Evolutionary conservation across 2,329 filamentous ascomycete genomes (phyloP), one percentile per base, ranked within the genome.

Genomic region (Sporothrix pseudoabietina): DNA sequence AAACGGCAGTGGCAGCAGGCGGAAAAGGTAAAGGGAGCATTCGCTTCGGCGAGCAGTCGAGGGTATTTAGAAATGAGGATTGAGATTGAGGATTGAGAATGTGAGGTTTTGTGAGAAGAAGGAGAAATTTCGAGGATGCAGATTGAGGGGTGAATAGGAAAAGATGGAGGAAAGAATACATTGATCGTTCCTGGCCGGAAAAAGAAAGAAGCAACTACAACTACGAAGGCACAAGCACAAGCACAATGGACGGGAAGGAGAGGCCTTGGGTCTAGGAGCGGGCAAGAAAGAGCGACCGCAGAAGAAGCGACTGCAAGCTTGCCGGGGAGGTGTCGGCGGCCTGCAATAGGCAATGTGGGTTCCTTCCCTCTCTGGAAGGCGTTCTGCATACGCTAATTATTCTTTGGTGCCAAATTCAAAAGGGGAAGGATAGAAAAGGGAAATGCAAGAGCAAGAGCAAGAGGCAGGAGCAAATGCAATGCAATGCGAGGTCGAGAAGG

Each of bases 331-430:
- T 4, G 35, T 4, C 69, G 39, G 35, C 9, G 52, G 39, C 61
- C 39, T 47, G 30, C 55, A 8, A 57, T 14, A 39, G 32, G 49
- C 16, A 41, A 47, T 71, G 69, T 54, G 69, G 69, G 52, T 49
- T 71, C 39, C 22, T 73, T 69, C 63, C 41, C 59, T 66, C 32
- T 73, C 49, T 59, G 71, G 61, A 26, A 61, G 54, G n/a, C 49
- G 52, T 61, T 30, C 35, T 32, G 52, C 32, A 59, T 52, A 54
- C 66, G 47, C 66, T 69, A 69, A 39, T 69, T 52, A 41, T 41
- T 39, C 49, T 69, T 26, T 41, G 49, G 66, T 55, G 66, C 47
- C 16, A 69, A 35, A 59, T 71, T 14, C 52, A 35, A 49, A 71
- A 44, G 41, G 69, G 52, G 22, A 68, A 69, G 22, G 71, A 52